A percentile compares a stretch with the other conserved stretches of the same genome.
These are phyloP conservation scores for Gossypium herbaceum DNA, from an alignment of 345 rosid genomes.

Conservation along the genomic window DNA sequence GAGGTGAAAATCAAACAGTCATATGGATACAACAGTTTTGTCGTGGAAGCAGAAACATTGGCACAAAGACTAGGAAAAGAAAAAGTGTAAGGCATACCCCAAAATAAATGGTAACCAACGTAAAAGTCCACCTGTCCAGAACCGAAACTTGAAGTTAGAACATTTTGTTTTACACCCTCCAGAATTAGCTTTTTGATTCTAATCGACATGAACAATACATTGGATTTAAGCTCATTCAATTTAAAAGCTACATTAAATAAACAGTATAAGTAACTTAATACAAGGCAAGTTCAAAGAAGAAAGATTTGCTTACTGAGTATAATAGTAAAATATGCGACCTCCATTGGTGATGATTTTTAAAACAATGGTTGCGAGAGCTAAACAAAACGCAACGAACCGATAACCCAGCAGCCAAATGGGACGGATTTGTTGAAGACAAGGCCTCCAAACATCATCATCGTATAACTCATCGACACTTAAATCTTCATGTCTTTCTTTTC, in stretches of 20 bases:
- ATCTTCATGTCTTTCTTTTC: constrained; percentile 23
- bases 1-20: constrained; percentile 4
- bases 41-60: background rate
- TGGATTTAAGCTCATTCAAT: background rate
- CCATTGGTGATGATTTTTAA: constrained; percentile 31
- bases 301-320: constrained; percentile 57
- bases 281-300: background rate
- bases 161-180: background rate
- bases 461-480: constrained; percentile 18
- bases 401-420: constrained; percentile 59
- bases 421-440: constrained; percentile 49
- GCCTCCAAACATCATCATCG: constrained; percentile 52
- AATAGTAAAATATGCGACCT: constrained; percentile 41
- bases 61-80: background rate
- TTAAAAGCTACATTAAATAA: background rate
- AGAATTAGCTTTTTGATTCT: background rate
- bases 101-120: constrained; percentile 74
- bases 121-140: constrained; percentile 82
- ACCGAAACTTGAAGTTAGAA: constrained; percentile 10
- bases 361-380: constrained; percentile 38
- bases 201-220: background rate
- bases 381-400: constrained; percentile 50
- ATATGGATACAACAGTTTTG: background rate
- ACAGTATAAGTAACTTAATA: background rate
- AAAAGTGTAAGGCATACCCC: constrained; percentile 50